phyloP scores from a whole-genome alignment of 176 grass and related monocot species.

The Phyllostachys edulis region DNA sequence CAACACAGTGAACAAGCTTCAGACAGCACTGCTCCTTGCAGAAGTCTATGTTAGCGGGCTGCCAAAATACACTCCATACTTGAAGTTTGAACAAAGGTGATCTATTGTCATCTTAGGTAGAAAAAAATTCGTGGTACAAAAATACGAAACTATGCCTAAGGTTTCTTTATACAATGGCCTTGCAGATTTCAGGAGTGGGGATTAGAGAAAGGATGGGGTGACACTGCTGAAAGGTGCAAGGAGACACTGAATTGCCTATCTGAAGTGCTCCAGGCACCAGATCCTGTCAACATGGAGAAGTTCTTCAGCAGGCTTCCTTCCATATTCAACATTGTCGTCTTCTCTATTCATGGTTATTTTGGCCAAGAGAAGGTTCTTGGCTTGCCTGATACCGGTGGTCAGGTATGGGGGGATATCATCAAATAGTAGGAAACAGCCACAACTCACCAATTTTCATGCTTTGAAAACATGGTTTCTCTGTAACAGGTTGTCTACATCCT shows the following conservation, averaged over 20 bases:
- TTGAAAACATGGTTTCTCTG: slow-evolving; percentile 14
- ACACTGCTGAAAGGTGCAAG: slow-evolving; percentile 72
- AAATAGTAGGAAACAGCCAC: slow-evolving; percentile 16
- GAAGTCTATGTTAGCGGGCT: slow-evolving; percentile 70
- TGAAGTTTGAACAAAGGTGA: slow-evolving; percentile 77
- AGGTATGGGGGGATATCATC: slow-evolving; percentile 53
- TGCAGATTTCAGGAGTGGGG: slow-evolving; percentile 75
- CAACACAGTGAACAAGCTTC: slow-evolving; percentile 84
- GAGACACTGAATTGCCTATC: slow-evolving; percentile 81
- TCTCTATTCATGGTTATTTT: slow-evolving; percentile 93
- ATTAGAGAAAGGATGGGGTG: too few relatives aligned
- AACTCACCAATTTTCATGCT: slow-evolving; percentile 2
- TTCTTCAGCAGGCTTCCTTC: slow-evolving; percentile 81
- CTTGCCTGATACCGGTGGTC: slow-evolving; percentile 93
- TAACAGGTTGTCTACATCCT: slow-evolving; percentile 92
- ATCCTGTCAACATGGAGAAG: slow-evolving; percentile 83
- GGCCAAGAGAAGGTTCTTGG: slow-evolving; percentile 97
- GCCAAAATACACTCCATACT: slow-evolving; percentile 68
- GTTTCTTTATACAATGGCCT: background rate
- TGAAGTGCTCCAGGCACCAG: slow-evolving; percentile 94
- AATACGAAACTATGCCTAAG: background rate
- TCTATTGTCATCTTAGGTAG: background rate
- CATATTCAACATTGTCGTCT: too few relatives aligned
- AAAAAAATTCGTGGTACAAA: background rate
- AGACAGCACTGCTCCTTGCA: slow-evolving; percentile 79